Evolutionary conservation across 805 yeast species (phyloP).

Genomic region (Pichia pseudocactophila): DNA sequence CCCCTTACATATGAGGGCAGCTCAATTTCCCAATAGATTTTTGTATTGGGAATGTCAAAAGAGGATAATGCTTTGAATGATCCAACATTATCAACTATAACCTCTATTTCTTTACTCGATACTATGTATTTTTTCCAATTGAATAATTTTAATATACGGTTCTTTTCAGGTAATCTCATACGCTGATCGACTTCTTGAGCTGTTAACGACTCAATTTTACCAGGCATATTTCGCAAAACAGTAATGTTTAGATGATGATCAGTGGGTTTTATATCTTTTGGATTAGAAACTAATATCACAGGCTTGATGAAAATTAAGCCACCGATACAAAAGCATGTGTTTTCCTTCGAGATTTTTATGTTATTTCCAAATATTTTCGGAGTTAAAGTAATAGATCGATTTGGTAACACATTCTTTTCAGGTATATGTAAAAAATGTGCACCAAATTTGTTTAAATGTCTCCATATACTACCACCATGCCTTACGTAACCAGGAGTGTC

Average conservation of each 20-base stretch:
- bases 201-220: background rate
- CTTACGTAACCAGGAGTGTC: conserved; percentile 26
- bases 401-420: background rate
- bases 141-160: background rate
- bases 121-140: conserved; percentile 2
- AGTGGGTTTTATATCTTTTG: background rate
- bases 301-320: conserved; percentile 4
- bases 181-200: background rate
- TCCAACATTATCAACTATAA: conserved; percentile 8
- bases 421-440: conserved; percentile 5
- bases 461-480: conserved; percentile 16
- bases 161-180: background rate
- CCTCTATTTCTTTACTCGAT: background rate
- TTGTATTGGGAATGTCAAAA: background rate
- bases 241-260: background rate
- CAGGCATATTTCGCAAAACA: conserved; percentile 3
- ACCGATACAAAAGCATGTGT: background rate
- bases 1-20: background rate
- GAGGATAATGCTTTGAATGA: background rate
- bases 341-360: background rate
- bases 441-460: conserved; percentile 11
- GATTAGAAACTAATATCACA: conserved; percentile 1
- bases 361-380: background rate
- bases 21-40: conserved; percentile 7
- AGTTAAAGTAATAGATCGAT: background rate